Evolutionary conservation across 2,329 filamentous ascomycete genomes (phyloP).

Genomic region (Simplicillium sp.): DNA sequence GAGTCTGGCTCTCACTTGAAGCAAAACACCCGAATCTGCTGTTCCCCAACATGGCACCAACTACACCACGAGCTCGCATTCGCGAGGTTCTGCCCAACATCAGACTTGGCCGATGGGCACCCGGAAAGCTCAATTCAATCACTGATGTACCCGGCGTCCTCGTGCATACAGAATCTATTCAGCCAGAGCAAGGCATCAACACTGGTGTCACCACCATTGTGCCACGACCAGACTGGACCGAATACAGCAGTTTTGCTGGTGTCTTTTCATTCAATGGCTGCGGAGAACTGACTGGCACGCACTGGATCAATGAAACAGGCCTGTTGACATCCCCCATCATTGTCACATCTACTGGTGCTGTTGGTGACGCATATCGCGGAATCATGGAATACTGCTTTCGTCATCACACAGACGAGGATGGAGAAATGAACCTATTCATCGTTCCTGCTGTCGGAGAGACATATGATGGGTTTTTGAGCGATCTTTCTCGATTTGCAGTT

Average conservation of each 20-base stretch:
- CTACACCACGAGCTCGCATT: conserved; percentile 11
- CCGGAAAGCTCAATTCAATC: conserved; percentile 33
- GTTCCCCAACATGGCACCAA: background rate
- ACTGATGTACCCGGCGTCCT: conserved; percentile 34
- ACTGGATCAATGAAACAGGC: conserved; percentile 49
- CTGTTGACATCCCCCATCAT: conserved; percentile 45
- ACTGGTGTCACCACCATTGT: conserved; percentile 36
- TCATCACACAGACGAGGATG: conserved; percentile 26
- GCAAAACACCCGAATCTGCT: background rate
- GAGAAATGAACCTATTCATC: conserved; percentile 39
- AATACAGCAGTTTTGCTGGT: conserved; percentile 30
- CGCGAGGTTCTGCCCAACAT: conserved; percentile 30
- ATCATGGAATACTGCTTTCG: conserved; percentile 43
- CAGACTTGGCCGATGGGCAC: conserved; percentile 27
- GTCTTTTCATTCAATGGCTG: conserved; percentile 50
- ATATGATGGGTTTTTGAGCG: conserved; percentile 48
- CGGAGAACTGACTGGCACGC: conserved; percentile 47
- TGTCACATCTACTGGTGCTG: conserved; percentile 45
- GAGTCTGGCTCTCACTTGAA: too few relatives aligned
- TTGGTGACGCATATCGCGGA: conserved; percentile 44
- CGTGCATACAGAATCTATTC: conserved; percentile 30
- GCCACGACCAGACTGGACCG: conserved; percentile 29
- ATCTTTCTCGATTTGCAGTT: conserved; percentile 41
- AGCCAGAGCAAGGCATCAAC: conserved; percentile 21
- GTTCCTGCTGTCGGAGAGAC: conserved; percentile 49